phyloP scores from a whole-genome alignment of 768 basidiomycete genomes.

The Pulveroboletus sp. region DNA sequence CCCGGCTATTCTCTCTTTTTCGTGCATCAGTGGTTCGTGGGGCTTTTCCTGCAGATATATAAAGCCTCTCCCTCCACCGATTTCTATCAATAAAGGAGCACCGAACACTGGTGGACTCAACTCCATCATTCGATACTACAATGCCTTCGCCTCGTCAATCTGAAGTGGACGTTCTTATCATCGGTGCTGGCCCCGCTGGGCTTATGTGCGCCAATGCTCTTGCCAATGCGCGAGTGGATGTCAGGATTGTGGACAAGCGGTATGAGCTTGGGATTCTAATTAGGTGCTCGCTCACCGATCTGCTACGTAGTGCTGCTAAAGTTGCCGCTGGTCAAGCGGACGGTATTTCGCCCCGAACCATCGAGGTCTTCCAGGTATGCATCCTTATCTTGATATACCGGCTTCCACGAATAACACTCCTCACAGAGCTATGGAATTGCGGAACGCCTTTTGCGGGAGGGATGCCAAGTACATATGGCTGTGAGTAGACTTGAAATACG shows the following conservation, averaged over 20 bases:
- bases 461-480: conserved; percentile 63
- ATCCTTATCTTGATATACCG: neutral
- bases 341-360: conserved; percentile 24
- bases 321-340: conserved; percentile 29
- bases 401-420: neutral
- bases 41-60: neutral
- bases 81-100: conserved; percentile 1
- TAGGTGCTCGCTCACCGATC: neutral
- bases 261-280: conserved; percentile 10
- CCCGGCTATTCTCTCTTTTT: neutral
- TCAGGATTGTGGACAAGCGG: conserved; percentile 42
- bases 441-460: conserved; percentile 58
- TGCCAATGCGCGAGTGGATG: conserved; percentile 33
- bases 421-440: conserved; percentile 71
- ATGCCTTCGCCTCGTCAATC: conserved; percentile 22
- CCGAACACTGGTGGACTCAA: neutral
- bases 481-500: conserved; percentile 36
- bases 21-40: neutral
- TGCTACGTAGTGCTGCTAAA: conserved; percentile 7
- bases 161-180: conserved; percentile 39
- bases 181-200: conserved; percentile 44
- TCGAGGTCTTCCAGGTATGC: conserved; percentile 46
- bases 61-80: neutral
- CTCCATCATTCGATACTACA: neutral
- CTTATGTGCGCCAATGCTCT: conserved; percentile 44